A percentile compares a stretch with the other conserved stretches of the same genome.
Conservation (phyloP, 768 basidiomycete species). For the Mycena venus region DNA sequence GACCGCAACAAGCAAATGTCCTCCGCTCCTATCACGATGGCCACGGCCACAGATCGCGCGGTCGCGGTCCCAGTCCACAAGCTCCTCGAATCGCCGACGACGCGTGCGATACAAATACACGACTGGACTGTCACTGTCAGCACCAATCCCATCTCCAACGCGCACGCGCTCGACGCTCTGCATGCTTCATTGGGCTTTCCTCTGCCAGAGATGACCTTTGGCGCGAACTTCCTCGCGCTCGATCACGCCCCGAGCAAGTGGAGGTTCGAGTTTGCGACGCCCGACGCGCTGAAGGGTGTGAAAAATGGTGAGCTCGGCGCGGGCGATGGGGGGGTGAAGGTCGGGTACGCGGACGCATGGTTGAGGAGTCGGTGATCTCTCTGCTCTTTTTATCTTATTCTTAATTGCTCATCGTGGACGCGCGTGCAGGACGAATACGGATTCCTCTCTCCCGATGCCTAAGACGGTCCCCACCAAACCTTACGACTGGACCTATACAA, state of each 20-base stretch:
- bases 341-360: conserved; percentile 96
- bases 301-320: conserved; percentile 80
- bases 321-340: conserved; percentile 94
- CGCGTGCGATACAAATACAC: conserved; percentile 74
- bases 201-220: conserved; percentile 97
- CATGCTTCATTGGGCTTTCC: conserved; percentile 79
- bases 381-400: not conserved
- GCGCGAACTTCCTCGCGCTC: conserved; percentile 81
- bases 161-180: conserved; percentile 78
- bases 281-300: conserved; percentile 78
- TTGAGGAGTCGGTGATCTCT: conserved; percentile 76
- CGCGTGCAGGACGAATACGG: conserved; percentile 72
- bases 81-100: conserved; percentile 77
- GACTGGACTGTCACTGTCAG: conserved; percentile 80
- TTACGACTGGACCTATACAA: conserved; percentile 99
- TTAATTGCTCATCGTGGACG: conserved; percentile 13
- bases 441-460: conserved; percentile 76
- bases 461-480: conserved; percentile 83
- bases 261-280: conserved; percentile 74
- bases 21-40: conserved; percentile 45
- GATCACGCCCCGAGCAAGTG: conserved; percentile 76
- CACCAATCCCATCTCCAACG: conserved; percentile 86
- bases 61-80: conserved; percentile 71
- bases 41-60: conserved; percentile 46
- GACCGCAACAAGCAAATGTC: not conserved